Evolutionary conservation across 805 yeast genomes (phyloP), one percentile per base, ranked within the genome.

Genomic region (Candida yuanshanica): DNA sequence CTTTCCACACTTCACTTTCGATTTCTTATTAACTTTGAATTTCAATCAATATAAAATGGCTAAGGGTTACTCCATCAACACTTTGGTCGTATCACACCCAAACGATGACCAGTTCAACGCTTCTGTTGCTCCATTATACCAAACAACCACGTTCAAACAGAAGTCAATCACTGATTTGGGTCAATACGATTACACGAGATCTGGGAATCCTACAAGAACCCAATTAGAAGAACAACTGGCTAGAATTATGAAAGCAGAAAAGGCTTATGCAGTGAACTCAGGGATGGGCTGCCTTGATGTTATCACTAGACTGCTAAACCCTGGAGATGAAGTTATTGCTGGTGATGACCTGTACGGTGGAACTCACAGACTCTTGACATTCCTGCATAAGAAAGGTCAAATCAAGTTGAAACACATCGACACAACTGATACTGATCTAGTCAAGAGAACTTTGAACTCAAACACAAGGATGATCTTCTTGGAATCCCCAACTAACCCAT

Each of bases 341-440:
- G 98, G 98, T 39, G 93, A 86, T 59, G 98, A 90, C 59, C 73
- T 90, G 48, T 90, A 90, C 58, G 98, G 98, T 40, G 98, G 98
- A 25, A 83, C 95, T 25, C 85, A 90, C 63, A 74, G 98, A 53
- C 71, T 90, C 50, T 74, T 90, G 51, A 83, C 87, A 11, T 86
- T 80, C 56, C 64, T 87, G 53, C 68, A 76, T 53, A 72, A 71
- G 34, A 79, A 77, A 56, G 81, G 79, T 17, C 81, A 78, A 48
- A 69, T 88, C 43, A 72, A 71, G 21, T 83, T 87, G 20, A 69
- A 69, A 43, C 95, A 90, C 59, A 76, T 81, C 42, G 96, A 90
- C 60, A 89, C 96, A 21, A 83, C 96, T 17, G 65, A 82, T 56
- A 68, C 80, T 35, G 79, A 74, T 36, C 64, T 74, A 37, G 79